These are phyloP conservation scores for Rhodofomes roseus DNA, from an alignment of 1,284 basidiomycete genomes.

Conservation along the genomic window DNA sequence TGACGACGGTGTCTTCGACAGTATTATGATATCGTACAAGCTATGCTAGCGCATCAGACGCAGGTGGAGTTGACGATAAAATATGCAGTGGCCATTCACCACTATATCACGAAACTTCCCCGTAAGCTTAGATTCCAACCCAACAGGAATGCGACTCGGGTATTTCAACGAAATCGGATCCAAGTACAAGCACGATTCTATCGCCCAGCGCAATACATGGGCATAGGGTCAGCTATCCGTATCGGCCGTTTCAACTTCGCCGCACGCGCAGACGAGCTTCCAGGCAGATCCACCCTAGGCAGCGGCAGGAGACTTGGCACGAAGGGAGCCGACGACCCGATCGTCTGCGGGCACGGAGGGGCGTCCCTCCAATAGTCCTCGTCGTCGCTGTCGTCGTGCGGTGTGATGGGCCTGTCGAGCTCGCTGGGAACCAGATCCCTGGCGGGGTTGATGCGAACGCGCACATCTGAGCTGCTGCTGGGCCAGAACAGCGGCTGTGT, in stretches of 20 bases:
- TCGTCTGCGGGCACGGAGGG: slow-evolving; percentile 1
- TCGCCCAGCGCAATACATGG: neutral
- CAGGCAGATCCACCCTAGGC: slow-evolving; percentile 12
- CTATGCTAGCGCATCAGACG: too few relatives aligned
- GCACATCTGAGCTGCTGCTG: neutral
- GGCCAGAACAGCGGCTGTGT: slow-evolving; percentile 17
- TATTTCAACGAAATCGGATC: neutral
- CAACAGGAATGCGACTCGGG: neutral
- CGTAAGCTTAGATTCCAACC: neutral
- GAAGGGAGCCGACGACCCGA: slow-evolving; percentile 22
- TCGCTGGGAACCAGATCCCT: neutral
- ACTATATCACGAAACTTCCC: neutral
- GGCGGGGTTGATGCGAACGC: slow-evolving; percentile 7
- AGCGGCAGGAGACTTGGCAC: slow-evolving; percentile 21
- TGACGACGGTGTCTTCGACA: too few relatives aligned
- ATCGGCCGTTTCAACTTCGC: neutral
- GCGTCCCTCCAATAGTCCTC: slow-evolving; percentile 3
- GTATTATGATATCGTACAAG: too few relatives aligned
- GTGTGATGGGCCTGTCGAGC: neutral
- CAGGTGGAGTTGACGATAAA: too few relatives aligned
- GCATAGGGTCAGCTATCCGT: neutral
- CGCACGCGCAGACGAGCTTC: neutral
- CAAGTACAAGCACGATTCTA: neutral
- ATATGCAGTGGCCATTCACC: too few relatives aligned
- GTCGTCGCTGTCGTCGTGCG: neutral